Conservation (phyloP, 2,329 filamentous ascomycete genomes). For the Colletotrichum costaricense region DNA sequence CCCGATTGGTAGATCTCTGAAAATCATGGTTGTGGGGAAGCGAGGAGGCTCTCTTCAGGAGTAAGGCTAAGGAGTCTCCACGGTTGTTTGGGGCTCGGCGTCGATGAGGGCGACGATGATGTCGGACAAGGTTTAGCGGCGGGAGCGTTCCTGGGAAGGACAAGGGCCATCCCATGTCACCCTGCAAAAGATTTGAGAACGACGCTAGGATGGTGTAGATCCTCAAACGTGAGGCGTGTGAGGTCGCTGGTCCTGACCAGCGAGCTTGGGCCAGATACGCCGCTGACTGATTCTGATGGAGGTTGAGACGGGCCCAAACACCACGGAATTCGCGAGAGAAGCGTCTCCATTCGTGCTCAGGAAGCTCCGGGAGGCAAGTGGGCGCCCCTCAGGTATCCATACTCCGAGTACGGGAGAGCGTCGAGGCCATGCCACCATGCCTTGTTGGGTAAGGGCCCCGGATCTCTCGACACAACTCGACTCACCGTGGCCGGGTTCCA, state of each 20-base stretch:
- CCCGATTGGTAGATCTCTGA: conserved; percentile 32
- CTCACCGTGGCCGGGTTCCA: conserved; percentile 10
- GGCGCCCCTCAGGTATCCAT: conserved; percentile 16
- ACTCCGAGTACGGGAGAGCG: conserved; percentile 6
- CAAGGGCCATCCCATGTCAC: conserved; percentile 20
- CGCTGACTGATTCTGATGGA: conserved; percentile 18
- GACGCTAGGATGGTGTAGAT: conserved; percentile 30
- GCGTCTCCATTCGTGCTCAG: conserved; percentile 2
- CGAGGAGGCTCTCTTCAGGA: conserved; percentile 19
- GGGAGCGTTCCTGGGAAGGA: conserved; percentile 30
- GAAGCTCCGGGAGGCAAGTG: conserved; percentile 12
- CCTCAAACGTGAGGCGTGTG: conserved; percentile 34
- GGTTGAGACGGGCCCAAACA: conserved; percentile 28
- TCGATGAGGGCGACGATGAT: conserved; percentile 19
- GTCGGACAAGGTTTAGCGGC: conserved; percentile 27
- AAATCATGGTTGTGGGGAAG: conserved; percentile 19
- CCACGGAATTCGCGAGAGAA: conserved; percentile 2
- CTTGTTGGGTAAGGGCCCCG: conserved; percentile 1
- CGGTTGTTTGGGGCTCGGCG: conserved; percentile 24
- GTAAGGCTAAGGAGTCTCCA: conserved; percentile 17
- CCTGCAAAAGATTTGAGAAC: conserved; percentile 22
- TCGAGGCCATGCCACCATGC: not conserved
- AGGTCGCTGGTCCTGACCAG: conserved; percentile 13
- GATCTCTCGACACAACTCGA: conserved; percentile 8
- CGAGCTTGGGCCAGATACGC: conserved; percentile 25